Base-by-base conservation (phyloP, 176 grass and related monocot species). In the Poa pratensis region DNA sequence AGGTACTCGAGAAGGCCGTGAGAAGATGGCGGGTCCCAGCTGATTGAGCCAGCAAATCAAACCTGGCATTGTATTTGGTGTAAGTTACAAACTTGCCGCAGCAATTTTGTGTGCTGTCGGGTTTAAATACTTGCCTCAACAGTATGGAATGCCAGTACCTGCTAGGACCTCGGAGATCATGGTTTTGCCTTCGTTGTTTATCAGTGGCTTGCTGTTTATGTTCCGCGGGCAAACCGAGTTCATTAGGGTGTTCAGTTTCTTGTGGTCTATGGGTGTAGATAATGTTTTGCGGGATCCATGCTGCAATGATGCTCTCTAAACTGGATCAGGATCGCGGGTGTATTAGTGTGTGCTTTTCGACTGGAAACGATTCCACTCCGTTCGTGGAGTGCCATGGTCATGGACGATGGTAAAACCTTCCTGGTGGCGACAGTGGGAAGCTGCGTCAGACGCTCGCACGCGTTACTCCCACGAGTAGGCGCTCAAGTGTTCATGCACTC, bases 1-100 rank as follows among this genome's bases (percentile, higher is more conserved):
- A 88, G 49, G 68, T 77, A 57, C 86, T 95, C 0, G 46, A 84
- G 85, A 84, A 77, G 62, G 92, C 92, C 68, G 69, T 89, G 76
- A 79, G 78, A 78, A 92, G 92, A 86, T 94, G 92, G 90, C 85
- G 83, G 69, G 40, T 91, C 14, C 51, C 76, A 35, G 69, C 65
- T 23, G 89, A 91, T 26, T 83, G 66, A 84, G 9, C n/a, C 26
- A 2, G 48, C 28, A 90, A 43, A 46, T 67, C 53, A 30, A 18
- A n/a, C 9, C 53, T 49, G 42, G 5, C 39, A 19, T 79, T 61
- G 58, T 35, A 82, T 80, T 24, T 43, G 35, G 2, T 71, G 50
- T 20, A 75, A 83, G 26, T 22, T 58, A 18, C 54, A 18, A 45
- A 50, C 28, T 85, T 81, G 40, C 17, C 80, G 80, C 35, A 10